phyloP scores from a whole-genome alignment of 177 flowering plant species.

The Vitis hybrid region DNA sequence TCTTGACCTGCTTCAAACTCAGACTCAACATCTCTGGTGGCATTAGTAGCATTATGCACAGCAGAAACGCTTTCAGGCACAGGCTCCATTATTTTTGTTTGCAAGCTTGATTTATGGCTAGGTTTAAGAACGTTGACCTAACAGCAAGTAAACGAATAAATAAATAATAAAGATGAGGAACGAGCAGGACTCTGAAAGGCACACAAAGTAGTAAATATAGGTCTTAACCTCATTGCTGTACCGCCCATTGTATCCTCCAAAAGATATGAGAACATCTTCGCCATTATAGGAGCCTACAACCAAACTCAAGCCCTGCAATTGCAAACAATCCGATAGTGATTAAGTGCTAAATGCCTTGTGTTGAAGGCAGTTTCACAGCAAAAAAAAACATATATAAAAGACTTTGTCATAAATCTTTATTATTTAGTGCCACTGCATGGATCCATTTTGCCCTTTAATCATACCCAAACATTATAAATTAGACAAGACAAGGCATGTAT shows the following conservation, averaged over 20 bases:
- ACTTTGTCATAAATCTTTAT: too few relatives aligned
- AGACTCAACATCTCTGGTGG: slow-evolving; percentile 75
- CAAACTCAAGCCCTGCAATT: slow-evolving; percentile 88
- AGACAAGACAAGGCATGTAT: too few relatives aligned
- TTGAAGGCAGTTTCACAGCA: too few relatives aligned
- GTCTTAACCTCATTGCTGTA: slow-evolving; percentile 87
- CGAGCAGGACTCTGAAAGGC: slow-evolving; percentile 2
- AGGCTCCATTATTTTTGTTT: slow-evolving; percentile 64
- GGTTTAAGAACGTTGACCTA: slow-evolving; percentile 94
- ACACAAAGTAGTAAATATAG: slow-evolving; percentile 10
- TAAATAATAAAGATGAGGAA: slow-evolving; percentile 1
- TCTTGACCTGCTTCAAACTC: slow-evolving; percentile 76
- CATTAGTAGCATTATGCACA: slow-evolving; percentile 66
- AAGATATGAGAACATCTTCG: slow-evolving; percentile 85
- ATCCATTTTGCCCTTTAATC: too few relatives aligned
- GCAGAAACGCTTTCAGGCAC: slow-evolving; percentile 80
- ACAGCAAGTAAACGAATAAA: slow-evolving; percentile 10
- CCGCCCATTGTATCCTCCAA: slow-evolving; percentile 99
- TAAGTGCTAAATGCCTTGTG: neutral
- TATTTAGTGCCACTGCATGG: too few relatives aligned
- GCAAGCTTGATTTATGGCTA: slow-evolving; percentile 86
- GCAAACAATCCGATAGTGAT: slow-evolving; percentile 2
- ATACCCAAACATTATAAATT: too few relatives aligned
- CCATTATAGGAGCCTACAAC: slow-evolving; percentile 77
- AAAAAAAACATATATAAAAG: too few relatives aligned